Conservation (phyloP, 495 filamentous ascomycete species). For the Neurospora cerealis region DNA sequence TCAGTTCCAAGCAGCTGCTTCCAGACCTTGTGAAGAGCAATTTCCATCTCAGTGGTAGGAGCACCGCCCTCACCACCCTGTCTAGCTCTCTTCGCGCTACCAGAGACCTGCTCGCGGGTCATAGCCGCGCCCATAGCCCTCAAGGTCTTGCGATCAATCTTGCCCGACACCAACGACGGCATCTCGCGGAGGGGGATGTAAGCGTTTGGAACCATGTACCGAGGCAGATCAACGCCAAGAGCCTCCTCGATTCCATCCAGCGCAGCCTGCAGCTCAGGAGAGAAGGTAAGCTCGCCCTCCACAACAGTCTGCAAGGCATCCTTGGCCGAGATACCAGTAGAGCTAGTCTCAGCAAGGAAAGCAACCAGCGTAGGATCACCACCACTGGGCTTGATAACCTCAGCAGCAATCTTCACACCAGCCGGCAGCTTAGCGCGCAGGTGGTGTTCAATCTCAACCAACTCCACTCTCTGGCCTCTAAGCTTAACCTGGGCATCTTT, state of each 20-base stretch:
- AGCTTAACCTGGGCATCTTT: conserved; percentile 59
- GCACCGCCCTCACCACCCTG: not conserved
- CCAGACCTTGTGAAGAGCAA: conserved; percentile 21
- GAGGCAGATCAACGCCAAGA: conserved; percentile 31
- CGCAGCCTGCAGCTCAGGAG: conserved; percentile 17
- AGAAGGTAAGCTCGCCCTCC: conserved; percentile 9
- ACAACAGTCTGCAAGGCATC: conserved; percentile 5
- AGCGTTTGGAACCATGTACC: conserved; percentile 52
- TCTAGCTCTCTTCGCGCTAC: conserved; percentile 14
- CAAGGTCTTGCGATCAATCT: conserved; percentile 53
- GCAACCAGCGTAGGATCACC: conserved; percentile 31
- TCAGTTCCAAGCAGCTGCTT: conserved; percentile 19
- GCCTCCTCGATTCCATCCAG: conserved; percentile 16
- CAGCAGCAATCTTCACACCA: conserved; percentile 26
- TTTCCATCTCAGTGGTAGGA: conserved; percentile 22
- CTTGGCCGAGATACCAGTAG: conserved; percentile 10
- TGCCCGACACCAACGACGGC: conserved; percentile 47
- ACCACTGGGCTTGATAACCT: conserved; percentile 33
- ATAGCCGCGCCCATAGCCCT: conserved; percentile 25
- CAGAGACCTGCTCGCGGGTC: conserved; percentile 22
- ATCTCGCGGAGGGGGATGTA: conserved; percentile 49
- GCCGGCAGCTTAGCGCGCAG: conserved; percentile 26
- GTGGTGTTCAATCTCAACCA: conserved; percentile 57
- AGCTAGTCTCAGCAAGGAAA: conserved; percentile 23
- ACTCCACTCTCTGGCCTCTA: conserved; percentile 54